A percentile compares a stretch with the other conserved stretches of the same genome.
Evolutionary conservation across 192 early-diverging fungal genomes (phyloP).

Genomic region (Mortierella alpina): DNA sequence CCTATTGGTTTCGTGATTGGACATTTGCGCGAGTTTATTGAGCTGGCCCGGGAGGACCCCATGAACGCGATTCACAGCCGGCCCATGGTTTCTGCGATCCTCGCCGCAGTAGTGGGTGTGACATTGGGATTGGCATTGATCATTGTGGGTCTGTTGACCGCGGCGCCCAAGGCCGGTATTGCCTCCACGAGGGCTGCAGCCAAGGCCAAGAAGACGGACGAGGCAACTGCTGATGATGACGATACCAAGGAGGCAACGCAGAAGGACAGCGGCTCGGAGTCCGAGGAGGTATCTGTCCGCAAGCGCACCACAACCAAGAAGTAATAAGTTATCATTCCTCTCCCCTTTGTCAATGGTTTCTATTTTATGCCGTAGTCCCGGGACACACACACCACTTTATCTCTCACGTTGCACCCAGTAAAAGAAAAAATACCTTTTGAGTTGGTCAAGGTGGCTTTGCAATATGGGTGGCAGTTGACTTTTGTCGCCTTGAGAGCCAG

Average conservation of each 20-base stretch:
- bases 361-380: no score
- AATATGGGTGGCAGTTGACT: no score
- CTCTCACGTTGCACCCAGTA: background rate
- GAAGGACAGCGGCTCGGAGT: slow-evolving; percentile 10
- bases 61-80: slow-evolving; percentile 51
- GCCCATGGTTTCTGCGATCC: slow-evolving; percentile 42
- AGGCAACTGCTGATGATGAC: slow-evolving; percentile 47
- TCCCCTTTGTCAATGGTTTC: background rate
- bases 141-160: slow-evolving; percentile 45
- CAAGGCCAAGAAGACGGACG: slow-evolving; percentile 59
- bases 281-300: slow-evolving; percentile 23
- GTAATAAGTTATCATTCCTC: background rate
- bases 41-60: slow-evolving; percentile 49
- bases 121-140: slow-evolving; percentile 42
- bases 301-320: slow-evolving; percentile 22
- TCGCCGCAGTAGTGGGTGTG: slow-evolving; percentile 39
- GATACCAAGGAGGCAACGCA: slow-evolving; percentile 10
- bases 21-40: slow-evolving; percentile 51
- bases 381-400: background rate
- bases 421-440: background rate
- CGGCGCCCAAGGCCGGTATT: slow-evolving; percentile 12
- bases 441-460: no score
- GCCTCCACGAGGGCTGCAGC: slow-evolving; percentile 9
- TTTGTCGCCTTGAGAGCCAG: background rate
- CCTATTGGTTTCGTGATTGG: slow-evolving; percentile 40